Evolutionary conservation across 1,284 basidiomycete species (phyloP), one percentile per base, ranked within the genome.

Genomic region (Pyrrhoderma lamaoense): DNA sequence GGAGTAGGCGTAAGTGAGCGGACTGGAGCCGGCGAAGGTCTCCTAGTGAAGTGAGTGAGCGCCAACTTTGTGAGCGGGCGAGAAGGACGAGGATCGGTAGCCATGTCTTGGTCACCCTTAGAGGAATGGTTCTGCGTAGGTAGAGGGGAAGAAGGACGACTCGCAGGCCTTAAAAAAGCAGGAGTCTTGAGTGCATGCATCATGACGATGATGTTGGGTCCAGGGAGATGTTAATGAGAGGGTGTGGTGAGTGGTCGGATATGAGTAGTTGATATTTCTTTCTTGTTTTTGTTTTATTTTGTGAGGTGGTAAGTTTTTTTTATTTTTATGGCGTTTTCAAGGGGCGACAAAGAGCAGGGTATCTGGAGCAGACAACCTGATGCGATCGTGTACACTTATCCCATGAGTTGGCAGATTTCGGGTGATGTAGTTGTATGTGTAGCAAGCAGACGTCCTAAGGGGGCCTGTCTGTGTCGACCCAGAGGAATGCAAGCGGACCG

Each of bases 381-480:
- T 65, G 63, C 61, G 62, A 23, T 56, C 56, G 51, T 61, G 57
- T 58, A 64, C 61, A 73, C 63, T 77, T 83, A 85, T 84, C 82
- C 81, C 85, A 87, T 85, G 64, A 66, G 72, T 66, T 60, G 54
- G 55, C 57, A 59, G 56, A 57, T 56, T 56, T 60, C 57, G 57
- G 60, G 56, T 53, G 51, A 36, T 45, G 52, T 54, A 56, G 51
- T 45, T 55, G 52, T 40, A 8, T 5, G 38, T 7, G 38, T 40
- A 22, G 38, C 16, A 40, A 22, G n/a, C n/a, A 46, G 53, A 46
- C 62, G 66, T 64, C 67, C 76, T 82, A 88, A 77, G 86, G 85
- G 64, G 85, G 85, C 58, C 81, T 73, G 74, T 89, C 84, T 56
- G 76, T 79, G 76, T 79, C 79, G 64, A 82, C 68, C 60, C 80